These are phyloP conservation scores for Kurtzmaniella natalensis DNA, from an alignment of 1,139 yeast genomes.

Conservation along the genomic window DNA sequence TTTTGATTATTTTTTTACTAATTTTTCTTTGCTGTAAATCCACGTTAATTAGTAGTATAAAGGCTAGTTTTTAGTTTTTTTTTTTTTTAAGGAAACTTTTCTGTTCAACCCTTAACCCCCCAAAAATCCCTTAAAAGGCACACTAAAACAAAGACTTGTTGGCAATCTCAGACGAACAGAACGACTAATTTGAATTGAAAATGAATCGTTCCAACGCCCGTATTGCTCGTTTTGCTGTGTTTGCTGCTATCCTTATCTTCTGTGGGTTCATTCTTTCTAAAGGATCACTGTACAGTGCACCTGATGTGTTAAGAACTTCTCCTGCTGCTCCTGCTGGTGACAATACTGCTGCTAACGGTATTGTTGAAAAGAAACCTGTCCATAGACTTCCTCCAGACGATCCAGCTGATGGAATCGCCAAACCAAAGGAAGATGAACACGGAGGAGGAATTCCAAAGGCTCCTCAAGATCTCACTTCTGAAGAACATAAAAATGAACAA, in stretches of 20 bases:
- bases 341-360: not conserved
- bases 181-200: too few relatives aligned
- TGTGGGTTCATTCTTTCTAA: slow-evolving; percentile 60
- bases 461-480: slow-evolving; percentile 9
- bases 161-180: too few relatives aligned
- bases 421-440: slow-evolving; percentile 2
- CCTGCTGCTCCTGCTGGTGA: slow-evolving; percentile 9
- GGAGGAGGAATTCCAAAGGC: slow-evolving; percentile 2
- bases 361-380: slow-evolving; percentile 1
- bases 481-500: slow-evolving; percentile 10
- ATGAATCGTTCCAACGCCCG: slow-evolving; percentile 56
- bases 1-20: too few relatives aligned
- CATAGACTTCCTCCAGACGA: slow-evolving; percentile 5
- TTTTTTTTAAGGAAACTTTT: too few relatives aligned
- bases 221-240: slow-evolving; percentile 54
- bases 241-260: slow-evolving; percentile 52
- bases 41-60: too few relatives aligned
- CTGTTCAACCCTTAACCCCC: too few relatives aligned
- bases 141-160: too few relatives aligned
- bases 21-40: too few relatives aligned
- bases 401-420: slow-evolving; percentile 8
- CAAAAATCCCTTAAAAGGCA: too few relatives aligned
- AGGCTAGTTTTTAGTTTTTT: too few relatives aligned
- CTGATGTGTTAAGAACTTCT: slow-evolving; percentile 10
- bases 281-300: slow-evolving; percentile 48